A percentile compares a stretch with the other conserved stretches of the same genome.
Conservation (phyloP, 495 filamentous ascomycete species). For the Hypoxylon crocopeplum region DNA sequence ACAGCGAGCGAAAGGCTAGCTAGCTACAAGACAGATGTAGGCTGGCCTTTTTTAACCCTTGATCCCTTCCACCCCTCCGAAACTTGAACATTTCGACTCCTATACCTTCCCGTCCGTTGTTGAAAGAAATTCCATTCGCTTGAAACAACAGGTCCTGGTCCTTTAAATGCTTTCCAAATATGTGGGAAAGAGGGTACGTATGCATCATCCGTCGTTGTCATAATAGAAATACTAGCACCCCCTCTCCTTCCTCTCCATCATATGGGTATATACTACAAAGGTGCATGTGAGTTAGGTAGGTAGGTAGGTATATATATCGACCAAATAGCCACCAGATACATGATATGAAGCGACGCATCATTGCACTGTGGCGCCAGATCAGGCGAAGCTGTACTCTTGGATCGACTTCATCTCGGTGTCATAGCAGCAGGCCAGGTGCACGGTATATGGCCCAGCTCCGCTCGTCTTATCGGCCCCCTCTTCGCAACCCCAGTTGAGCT, state of each 20-base stretch:
- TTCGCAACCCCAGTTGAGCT: constrained; percentile 30
- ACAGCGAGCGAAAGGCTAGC: constrained; percentile 22
- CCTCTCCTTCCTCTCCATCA: not conserved
- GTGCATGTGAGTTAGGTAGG: constrained; percentile 7
- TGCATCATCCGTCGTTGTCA: constrained; percentile 21
- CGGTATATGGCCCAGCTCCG: not conserved
- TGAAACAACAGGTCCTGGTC: constrained; percentile 11
- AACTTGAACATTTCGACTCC: constrained; percentile 13
- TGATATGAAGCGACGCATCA: constrained; percentile 2
- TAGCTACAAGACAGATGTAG: constrained; percentile 1
- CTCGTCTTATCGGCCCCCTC: constrained; percentile 31
- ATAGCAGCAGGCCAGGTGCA: not conserved
- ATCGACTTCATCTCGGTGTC: not conserved
- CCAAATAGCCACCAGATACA: constrained; percentile 9
- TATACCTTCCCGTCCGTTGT: not conserved
- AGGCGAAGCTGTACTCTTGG: not conserved
- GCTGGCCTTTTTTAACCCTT: constrained; percentile 1
- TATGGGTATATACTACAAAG: constrained; percentile 27
- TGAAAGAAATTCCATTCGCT: constrained; percentile 27
- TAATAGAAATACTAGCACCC: not conserved
- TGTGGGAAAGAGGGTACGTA: constrained; percentile 26
- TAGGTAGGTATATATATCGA: constrained; percentile 22
- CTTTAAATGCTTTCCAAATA: constrained; percentile 25
- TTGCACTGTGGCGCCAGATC: not conserved
- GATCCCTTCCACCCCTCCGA: not conserved